A percentile compares a stretch with the other conserved stretches of the same genome.
Evolutionary conservation across 1,284 basidiomycete species (phyloP).

Genomic region (Meira nashicola): DNA sequence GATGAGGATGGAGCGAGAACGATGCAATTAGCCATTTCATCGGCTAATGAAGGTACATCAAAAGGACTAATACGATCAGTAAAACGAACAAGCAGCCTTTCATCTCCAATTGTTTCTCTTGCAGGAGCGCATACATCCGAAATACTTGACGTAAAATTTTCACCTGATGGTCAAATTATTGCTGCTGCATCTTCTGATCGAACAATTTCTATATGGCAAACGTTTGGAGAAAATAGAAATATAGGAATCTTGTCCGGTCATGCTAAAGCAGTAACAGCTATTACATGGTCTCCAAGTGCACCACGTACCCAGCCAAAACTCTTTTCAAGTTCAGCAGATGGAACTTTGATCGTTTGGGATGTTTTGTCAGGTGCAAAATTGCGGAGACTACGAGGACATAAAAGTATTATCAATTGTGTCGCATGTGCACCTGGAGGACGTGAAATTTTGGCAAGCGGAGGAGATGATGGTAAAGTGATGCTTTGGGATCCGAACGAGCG

Average conservation of each 20-base stretch:
- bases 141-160: constrained; percentile 44
- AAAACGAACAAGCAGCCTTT: constrained; percentile 38
- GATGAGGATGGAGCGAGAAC: constrained; percentile 18
- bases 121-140: constrained; percentile 43
- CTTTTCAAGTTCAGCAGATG: constrained; percentile 49
- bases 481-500: constrained; percentile 44
- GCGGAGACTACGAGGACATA: constrained; percentile 44
- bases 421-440: constrained; percentile 32
- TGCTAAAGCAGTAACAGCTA: constrained; percentile 42
- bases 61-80: constrained; percentile 35
- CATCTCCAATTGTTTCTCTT: constrained; percentile 39
- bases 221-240: constrained; percentile 44
- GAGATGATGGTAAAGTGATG: constrained; percentile 48
- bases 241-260: constrained; percentile 46
- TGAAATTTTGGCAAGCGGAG: constrained; percentile 37
- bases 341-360: constrained; percentile 47
- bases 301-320: constrained; percentile 22
- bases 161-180: constrained; percentile 38
- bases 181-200: constrained; percentile 44
- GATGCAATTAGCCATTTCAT: constrained; percentile 34
- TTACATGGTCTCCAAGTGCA: constrained; percentile 31
- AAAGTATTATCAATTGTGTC: constrained; percentile 46
- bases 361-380: constrained; percentile 35
- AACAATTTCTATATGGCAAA: constrained; percentile 47
- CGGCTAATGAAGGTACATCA: constrained; percentile 30